Evolutionary conservation across 441 rosid genomes (phyloP), one percentile per base, ranked within the genome.

Genomic region (Euphorbia corollata): DNA sequence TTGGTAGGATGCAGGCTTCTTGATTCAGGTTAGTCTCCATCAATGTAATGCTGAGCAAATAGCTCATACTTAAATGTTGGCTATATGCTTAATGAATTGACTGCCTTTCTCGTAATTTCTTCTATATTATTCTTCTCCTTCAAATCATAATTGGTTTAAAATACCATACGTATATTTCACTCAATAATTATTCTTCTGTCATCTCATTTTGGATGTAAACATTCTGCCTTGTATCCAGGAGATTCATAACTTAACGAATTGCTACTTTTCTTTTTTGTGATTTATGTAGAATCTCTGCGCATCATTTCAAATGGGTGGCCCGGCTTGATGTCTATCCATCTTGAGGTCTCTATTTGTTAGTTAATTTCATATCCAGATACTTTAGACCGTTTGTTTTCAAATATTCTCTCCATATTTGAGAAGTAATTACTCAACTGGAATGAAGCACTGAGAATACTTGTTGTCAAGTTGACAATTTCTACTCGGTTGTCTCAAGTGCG

Each of bases 301-400:
- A 78, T 88, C 67, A 86, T 91, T 76, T 86, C 93, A 62, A 32
- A 60, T 24, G 89, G 90, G 75, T 91, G 97, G 97, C 89, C 88
- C 0, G 93, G 97, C 68, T 73, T 91, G 83, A 77, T 74, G 59
- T 77, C 79, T 67, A 71, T 88, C 67, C 91, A 80, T 69, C 78
- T 91, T 48, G 91, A 91, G 97, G 96, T 91, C 67, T 68, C 68
- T 61, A n/a, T 19, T 61, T 23, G 51, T 51, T 57, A 61, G 58
- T 39, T 67, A 57, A 61, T 39, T 47, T 43, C 53, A 60, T 61
- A 30, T 56, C 68, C 18, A 12, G 23, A 12, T 64, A 41, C 24
- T 2, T 61, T 71, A 6, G 43, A 34, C 68, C 45, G 57, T 4
- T 30, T 6, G 10, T 11, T 32, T 56, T 22, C 38, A 13, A 62